Percentiles rank a stretch among this genome's conserved stretches.
Evolutionary conservation across 768 basidiomycete species (phyloP).

Genomic region (Astraeus odoratus): DNA sequence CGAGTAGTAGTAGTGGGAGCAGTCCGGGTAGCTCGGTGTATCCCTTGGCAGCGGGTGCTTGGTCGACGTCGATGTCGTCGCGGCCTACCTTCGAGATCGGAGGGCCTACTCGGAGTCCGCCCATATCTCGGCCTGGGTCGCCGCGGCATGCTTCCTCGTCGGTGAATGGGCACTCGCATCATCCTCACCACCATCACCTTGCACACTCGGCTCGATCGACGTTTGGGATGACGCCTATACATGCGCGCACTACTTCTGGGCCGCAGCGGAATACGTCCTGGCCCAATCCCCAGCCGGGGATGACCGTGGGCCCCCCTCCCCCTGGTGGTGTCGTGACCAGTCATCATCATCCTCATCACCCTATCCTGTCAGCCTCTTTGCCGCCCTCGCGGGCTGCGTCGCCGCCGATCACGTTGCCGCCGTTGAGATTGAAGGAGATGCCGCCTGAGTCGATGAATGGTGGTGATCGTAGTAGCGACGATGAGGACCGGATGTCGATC

Average conservation of each 20-base stretch:
- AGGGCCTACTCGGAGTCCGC: slow-evolving; percentile 36
- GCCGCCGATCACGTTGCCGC: slow-evolving; percentile 68
- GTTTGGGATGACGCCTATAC: slow-evolving; percentile 89
- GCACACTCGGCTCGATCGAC: slow-evolving; percentile 74
- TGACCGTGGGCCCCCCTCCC: slow-evolving; percentile 10
- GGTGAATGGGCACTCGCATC: background rate
- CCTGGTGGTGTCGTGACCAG: slow-evolving; percentile 9
- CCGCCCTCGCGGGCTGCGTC: slow-evolving; percentile 59
- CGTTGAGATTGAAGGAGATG: slow-evolving; percentile 44
- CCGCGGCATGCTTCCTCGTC: slow-evolving; percentile 35
- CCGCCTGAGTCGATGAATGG: slow-evolving; percentile 7
- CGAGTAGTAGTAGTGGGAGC: slow-evolving; percentile 53
- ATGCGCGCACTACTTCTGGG: slow-evolving; percentile 15
- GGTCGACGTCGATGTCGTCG: background rate
- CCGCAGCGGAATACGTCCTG: slow-evolving; percentile 34
- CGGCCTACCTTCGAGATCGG: slow-evolving; percentile 21
- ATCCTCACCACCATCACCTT: slow-evolving; percentile 2
- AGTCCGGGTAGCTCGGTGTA: slow-evolving; percentile 50
- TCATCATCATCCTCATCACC: too few relatives aligned
- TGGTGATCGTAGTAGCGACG: slow-evolving; percentile 11
- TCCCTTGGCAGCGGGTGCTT: slow-evolving; percentile 20
- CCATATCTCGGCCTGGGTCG: slow-evolving; percentile 56
- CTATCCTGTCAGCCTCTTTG: slow-evolving; percentile 23
- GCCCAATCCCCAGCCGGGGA: slow-evolving; percentile 22
- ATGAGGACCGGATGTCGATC: slow-evolving; percentile 18